Evolutionary conservation across 331 rosid genomes (phyloP), one percentile per base, ranked within the genome.

Genomic region (Spiraea crenata): DNA sequence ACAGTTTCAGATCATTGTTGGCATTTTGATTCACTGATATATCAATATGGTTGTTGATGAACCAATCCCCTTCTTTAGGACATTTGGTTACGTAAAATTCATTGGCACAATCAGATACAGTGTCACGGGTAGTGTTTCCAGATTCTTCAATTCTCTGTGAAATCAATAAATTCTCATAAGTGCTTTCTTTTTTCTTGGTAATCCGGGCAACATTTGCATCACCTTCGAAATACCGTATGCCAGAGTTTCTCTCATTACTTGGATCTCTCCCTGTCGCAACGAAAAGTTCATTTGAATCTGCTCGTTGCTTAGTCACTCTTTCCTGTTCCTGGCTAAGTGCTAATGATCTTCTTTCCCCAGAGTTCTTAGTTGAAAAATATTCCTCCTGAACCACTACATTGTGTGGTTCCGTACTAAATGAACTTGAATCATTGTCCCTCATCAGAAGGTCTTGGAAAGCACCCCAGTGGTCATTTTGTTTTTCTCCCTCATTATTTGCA

Each of bases 391-490:
- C 66, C 56, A 67, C 81, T n/a, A 67, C 31, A 20, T 80, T 69
- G 65, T 77, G 63, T 40, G 79, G 69, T 71, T 85, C 87, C n/a
- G 67, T 68, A 52, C 46, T 84, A 44, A 37, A 55, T 40, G 74
- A 25, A 79, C 75, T 60, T 4, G 87, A 65, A 58, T 85, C 97
- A 31, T 85, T 81, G 39, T 93, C 96, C 70, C 90, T 77, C 88
- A 89, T 50, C 65, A 95, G 96, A 83, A 95, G 92, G 83, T 82
- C 86, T 76, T 95, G 97, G 82, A 95, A 95, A 85, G 97, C 87
- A 81, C 74, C 88, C 99, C 99, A 95, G 80, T 76, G 77, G 77
- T 83, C 73, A 64, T 74, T 84, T 55, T 73, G 81, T 76, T 87
- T 91, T 37, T 65, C 67, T 60, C 81, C 81, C 71, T 67, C 72